These are phyloP conservation scores for Sordariomycetes sp. DNA, from an alignment of 2,329 filamentous ascomycete genomes.

Conservation along the genomic window DNA sequence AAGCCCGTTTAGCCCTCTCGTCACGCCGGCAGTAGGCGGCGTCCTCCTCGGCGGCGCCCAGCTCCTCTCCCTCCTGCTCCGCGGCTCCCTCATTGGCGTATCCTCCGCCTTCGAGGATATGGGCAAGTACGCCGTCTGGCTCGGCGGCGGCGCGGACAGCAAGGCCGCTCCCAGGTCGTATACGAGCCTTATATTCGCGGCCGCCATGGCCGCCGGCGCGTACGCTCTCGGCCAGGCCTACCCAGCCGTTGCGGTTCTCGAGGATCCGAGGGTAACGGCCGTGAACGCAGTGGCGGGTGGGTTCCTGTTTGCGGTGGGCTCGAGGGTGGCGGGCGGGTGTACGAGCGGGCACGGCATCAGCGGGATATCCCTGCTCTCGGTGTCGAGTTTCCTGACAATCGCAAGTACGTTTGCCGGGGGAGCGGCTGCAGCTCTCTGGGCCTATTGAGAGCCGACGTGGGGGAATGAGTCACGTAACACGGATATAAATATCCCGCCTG, in stretches of 20 bases:
- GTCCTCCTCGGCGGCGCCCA: constrained; percentile 48
- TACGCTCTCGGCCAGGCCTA: constrained; percentile 21
- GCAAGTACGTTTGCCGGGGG: constrained; percentile 45
- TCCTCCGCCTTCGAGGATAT: constrained; percentile 52
- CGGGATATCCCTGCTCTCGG: constrained; percentile 50
- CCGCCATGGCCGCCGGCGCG: constrained; percentile 37
- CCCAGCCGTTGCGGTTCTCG: constrained; percentile 15
- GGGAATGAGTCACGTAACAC: background rate
- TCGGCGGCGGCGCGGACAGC: constrained; percentile 17
- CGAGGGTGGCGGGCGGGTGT: constrained; percentile 54
- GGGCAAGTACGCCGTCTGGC: constrained; percentile 41
- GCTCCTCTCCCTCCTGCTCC: constrained; percentile 40
- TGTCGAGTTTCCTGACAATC: constrained; percentile 53
- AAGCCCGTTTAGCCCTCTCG: constrained; percentile 19
- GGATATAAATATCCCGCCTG: background rate
- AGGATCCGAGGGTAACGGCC: constrained; percentile 19
- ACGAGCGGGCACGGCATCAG: constrained; percentile 61
- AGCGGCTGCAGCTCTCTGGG: constrained; percentile 11
- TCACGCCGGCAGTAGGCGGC: constrained; percentile 42
- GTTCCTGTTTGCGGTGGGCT: constrained; percentile 45
- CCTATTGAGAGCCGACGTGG: constrained; percentile 7
- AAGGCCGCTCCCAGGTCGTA: constrained; percentile 19
- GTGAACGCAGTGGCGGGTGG: constrained; percentile 40
- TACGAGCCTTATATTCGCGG: constrained; percentile 38
- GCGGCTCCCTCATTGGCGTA: constrained; percentile 45